Conservation (phyloP, 2,329 filamentous ascomycete genomes). For the Colletotrichum paranaense region DNA sequence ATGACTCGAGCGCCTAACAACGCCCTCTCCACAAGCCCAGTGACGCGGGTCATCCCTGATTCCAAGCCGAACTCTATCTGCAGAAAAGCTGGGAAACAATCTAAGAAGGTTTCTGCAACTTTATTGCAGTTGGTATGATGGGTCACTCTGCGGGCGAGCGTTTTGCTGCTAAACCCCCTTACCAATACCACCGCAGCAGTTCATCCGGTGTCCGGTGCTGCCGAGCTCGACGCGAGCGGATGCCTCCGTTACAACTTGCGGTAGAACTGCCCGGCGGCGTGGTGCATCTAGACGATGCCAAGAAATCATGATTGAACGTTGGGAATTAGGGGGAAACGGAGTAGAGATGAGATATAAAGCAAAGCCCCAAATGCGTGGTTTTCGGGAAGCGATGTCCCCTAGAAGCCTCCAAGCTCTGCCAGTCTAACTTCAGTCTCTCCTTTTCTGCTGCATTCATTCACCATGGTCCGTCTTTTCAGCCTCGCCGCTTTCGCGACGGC, state of each 20-base stretch:
- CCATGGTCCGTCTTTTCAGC: slow-evolving; percentile 16
- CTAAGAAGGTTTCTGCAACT: slow-evolving; percentile 20
- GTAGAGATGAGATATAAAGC: background rate
- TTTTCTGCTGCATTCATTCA: background rate
- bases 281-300: slow-evolving; percentile 2
- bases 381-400: too few relatives aligned
- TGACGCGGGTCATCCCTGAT: slow-evolving; percentile 16
- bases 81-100: slow-evolving; percentile 8
- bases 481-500: slow-evolving; percentile 20
- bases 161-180: background rate
- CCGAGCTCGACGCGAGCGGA: background rate
- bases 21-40: background rate
- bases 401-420: background rate
- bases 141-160: background rate
- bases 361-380: background rate
- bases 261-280: background rate
- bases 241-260: background rate
- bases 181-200: background rate
- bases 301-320: background rate
- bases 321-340: background rate
- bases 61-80: background rate
- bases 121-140: slow-evolving; percentile 9
- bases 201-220: slow-evolving; percentile 18
- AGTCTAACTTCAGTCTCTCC: slow-evolving; percentile 21
- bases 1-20: slow-evolving; percentile 3